Evolutionary conservation across 495 filamentous ascomycete genomes (phyloP).

Genomic region (Penicillium bialowiezense): DNA sequence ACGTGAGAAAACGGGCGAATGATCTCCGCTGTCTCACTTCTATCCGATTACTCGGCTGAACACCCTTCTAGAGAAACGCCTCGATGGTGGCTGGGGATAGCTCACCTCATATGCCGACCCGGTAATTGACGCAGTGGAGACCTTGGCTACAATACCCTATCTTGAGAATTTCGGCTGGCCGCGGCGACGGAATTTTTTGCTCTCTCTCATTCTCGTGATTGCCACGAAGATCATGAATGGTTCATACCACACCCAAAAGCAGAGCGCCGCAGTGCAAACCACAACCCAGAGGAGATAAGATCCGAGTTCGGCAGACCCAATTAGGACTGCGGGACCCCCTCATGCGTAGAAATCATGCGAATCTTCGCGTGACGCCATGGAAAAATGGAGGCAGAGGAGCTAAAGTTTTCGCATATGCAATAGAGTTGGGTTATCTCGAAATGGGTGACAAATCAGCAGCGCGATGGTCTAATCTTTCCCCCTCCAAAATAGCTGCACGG

Average conservation of each 20-base stretch:
- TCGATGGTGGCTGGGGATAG: background rate
- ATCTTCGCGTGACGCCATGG: background rate
- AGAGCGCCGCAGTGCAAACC: background rate
- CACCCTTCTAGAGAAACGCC: background rate
- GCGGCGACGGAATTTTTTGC: background rate
- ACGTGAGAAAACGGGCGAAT: conserved; percentile 20
- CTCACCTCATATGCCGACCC: background rate
- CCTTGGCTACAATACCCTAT: background rate
- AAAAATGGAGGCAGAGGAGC: background rate
- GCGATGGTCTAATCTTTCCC: background rate
- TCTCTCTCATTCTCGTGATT: background rate
- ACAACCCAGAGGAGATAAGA: background rate
- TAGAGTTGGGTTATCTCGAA: conserved; percentile 7
- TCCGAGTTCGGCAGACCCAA: background rate
- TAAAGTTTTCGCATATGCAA: background rate
- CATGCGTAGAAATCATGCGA: background rate
- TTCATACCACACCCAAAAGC: background rate
- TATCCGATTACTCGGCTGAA: background rate
- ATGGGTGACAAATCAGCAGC: conserved; percentile 2
- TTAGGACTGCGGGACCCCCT: background rate
- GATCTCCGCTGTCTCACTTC: conserved; percentile 3
- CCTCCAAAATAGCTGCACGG: background rate
- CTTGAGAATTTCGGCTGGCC: background rate
- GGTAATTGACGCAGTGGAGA: background rate
- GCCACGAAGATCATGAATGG: background rate